Evolutionary conservation across 345 rosid genomes (phyloP), one percentile per base, ranked within the genome.

Genomic region (Clausena lansium): DNA sequence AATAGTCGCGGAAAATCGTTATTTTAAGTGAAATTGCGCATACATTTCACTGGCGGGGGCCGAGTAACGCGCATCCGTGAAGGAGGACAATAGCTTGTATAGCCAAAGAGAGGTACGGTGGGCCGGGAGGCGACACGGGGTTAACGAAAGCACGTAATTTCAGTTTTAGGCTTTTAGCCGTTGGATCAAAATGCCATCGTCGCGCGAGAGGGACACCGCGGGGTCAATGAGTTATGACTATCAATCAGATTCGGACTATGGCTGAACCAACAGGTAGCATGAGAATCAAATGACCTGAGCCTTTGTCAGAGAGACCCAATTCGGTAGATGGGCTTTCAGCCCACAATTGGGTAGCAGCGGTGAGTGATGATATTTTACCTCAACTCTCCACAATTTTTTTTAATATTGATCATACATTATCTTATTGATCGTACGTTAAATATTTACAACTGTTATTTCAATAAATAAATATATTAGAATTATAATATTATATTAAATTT

Each of bases 1-100:
- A 77, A 79, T 73, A 75, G 79, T 71, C 59, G 55, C 57, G 57
- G 45, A 5, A 62, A 45, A 66, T 33, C 50, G 17, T 3, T 45
- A 58, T 6, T 71, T 22, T 1, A 47, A 24, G 20, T 30, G 45
- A 36, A 50, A 17, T 19, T 67, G 27, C 28, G 25, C 22, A 17
- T 13, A 57, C 41, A 69, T 45, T 69, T 47, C 76, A 69, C 65
- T 77, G 84, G 84, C 85, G 30, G 63, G 81, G 83, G 8, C 77
- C 73, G 82, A 77, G 64, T 61, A 82, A 61, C 39, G 85, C 84
- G 84, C 89, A 80, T 84, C 79, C 81, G 9, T 45, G 50, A 13
- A 11, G 50, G 80, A 47, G 81, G 71, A 73, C 78, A 77, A 80
- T 76, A 80, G 72, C 70, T 60, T 28, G 20, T 74, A 65, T 19